Evolutionary conservation across 106 monocot genomes (phyloP).

Genomic region (Dioscorea dumetorum): DNA sequence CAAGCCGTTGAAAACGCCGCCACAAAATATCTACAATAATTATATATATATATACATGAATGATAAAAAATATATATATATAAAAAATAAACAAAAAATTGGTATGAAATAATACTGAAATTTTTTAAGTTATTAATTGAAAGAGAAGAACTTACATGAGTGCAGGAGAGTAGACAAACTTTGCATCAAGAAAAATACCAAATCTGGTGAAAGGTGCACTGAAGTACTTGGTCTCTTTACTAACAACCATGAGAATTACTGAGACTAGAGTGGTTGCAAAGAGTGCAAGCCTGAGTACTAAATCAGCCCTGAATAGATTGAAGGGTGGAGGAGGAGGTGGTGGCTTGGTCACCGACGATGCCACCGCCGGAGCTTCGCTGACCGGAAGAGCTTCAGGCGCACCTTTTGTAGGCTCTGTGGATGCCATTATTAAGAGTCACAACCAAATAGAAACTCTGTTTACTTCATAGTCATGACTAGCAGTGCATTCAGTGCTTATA

Average conservation of each 20-base stretch:
- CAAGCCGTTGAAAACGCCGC: not conserved
- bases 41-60: not conserved
- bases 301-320: slow-evolving; percentile 23
- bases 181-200: slow-evolving; percentile 16
- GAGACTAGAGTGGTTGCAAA: slow-evolving; percentile 23
- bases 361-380: no score
- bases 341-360: no score
- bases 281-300: slow-evolving; percentile 29
- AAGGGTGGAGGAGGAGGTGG: not conserved
- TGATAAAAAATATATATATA: not conserved
- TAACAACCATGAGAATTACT: slow-evolving; percentile 26
- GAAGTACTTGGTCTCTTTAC: slow-evolving; percentile 24
- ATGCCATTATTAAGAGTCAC: not conserved
- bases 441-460: not conserved
- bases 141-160: slow-evolving; percentile 28
- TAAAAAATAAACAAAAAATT: not conserved
- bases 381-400: not conserved
- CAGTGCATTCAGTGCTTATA: no score
- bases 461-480: no score
- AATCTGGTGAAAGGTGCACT: not conserved
- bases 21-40: slow-evolving; percentile 10
- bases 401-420: not conserved
- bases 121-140: no score
- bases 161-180: slow-evolving; percentile 56
- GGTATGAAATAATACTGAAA: not conserved